Conservation (phyloP, 1,284 basidiomycete genomes). For the Trametes hirsuta region DNA sequence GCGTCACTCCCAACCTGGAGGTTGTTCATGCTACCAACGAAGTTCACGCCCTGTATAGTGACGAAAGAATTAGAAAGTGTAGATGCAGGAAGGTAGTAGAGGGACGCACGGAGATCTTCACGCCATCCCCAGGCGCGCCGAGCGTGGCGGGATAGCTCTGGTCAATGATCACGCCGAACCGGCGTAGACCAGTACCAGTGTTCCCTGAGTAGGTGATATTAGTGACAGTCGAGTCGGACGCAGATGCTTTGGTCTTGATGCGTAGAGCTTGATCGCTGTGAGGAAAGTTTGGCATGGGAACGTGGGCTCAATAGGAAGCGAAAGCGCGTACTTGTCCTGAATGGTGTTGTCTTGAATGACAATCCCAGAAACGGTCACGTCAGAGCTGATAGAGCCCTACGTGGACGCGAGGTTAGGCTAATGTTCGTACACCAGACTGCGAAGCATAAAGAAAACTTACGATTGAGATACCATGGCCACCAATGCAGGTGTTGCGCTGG, state of each 20-base stretch:
- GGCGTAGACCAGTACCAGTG: constrained; percentile 31
- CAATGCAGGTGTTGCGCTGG: constrained; percentile 53
- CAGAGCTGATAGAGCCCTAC: constrained; percentile 53
- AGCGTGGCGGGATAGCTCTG: constrained; percentile 44
- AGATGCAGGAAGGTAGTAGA: background rate
- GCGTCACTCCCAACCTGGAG: constrained; percentile 33
- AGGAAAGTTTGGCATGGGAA: background rate
- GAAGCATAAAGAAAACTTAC: constrained; percentile 18
- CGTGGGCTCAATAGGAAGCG: too few relatives aligned
- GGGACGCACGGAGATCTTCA: constrained; percentile 31
- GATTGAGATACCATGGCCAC: constrained; percentile 65
- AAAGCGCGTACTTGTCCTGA: constrained; percentile 31
- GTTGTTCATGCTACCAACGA: constrained; percentile 32
- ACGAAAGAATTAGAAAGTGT: background rate
- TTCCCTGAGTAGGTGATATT: constrained; percentile 42
- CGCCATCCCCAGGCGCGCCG: constrained; percentile 41
- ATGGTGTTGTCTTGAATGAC: constrained; percentile 50
- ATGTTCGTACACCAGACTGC: background rate
- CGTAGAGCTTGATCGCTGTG: constrained; percentile 43
- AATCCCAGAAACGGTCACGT: constrained; percentile 50
- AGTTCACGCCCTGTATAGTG: constrained; percentile 33
- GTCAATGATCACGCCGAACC: constrained; percentile 44
- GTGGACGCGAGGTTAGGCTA: background rate
- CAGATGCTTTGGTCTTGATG: constrained; percentile 43
- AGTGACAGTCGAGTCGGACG: constrained; percentile 39